A percentile compares a stretch with the other conserved stretches of the same genome.
Conservation (phyloP, 1,284 basidiomycete species). For the Melanopsichium pennsylvanicum region DNA sequence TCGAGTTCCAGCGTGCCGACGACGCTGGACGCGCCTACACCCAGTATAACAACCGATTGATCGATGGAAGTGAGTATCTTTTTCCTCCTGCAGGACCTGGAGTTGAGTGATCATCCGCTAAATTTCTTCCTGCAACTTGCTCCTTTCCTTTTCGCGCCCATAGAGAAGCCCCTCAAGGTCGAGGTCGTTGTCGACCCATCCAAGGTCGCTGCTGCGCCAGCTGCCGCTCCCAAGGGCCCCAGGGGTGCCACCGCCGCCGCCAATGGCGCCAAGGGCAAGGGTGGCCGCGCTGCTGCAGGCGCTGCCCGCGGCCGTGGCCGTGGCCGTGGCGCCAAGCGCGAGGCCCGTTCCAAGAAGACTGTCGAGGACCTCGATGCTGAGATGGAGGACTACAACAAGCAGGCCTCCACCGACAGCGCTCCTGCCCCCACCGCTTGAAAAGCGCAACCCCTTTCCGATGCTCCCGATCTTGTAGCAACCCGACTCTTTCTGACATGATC, state of each 20-base stretch:
- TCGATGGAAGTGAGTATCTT: constrained; percentile 89
- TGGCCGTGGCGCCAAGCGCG: constrained; percentile 66
- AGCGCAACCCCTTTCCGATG: not conserved
- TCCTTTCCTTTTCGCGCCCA: too few relatives aligned
- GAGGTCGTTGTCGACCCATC: constrained; percentile 93
- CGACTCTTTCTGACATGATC: too few relatives aligned
- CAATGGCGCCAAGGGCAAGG: constrained; percentile 27
- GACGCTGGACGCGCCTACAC: constrained; percentile 91
- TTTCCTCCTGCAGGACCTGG: too few relatives aligned
- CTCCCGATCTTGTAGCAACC: too few relatives aligned
- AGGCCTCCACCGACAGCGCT: constrained; percentile 44
- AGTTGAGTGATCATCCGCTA: too few relatives aligned
- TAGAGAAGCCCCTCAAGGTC: constrained; percentile 92
- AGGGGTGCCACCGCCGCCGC: constrained; percentile 31
- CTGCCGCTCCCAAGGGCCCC: constrained; percentile 33
- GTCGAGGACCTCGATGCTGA: constrained; percentile 72
- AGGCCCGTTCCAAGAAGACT: constrained; percentile 69
- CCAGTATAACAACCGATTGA: constrained; percentile 96
- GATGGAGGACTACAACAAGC: constrained; percentile 69
- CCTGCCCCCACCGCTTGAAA: constrained; percentile 32
- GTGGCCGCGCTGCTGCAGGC: constrained; percentile 27
- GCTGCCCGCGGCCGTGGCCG: constrained; percentile 69
- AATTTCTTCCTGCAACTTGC: too few relatives aligned
- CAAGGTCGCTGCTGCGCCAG: constrained; percentile 66
- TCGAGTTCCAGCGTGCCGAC: constrained; percentile 84